Evolutionary conservation across 192 early-diverging fungal genomes (phyloP).

Genomic region (Backusella macrospora): DNA sequence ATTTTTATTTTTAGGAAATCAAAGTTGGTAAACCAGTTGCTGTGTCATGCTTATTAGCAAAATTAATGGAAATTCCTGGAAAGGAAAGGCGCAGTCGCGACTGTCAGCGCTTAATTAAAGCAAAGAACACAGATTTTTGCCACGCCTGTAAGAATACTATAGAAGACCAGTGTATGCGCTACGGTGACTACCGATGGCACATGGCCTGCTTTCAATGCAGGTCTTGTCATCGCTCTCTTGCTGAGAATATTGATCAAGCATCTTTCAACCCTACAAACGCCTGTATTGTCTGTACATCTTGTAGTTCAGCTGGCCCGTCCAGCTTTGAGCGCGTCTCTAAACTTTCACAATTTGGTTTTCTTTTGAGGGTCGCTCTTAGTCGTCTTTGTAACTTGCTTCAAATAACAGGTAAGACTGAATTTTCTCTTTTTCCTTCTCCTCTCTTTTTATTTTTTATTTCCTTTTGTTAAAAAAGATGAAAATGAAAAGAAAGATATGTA

Average conservation of each 20-base stretch:
- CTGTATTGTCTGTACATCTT: conserved; percentile 27
- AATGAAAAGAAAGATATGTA: not conserved
- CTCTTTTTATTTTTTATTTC: not conserved
- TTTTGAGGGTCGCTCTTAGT: conserved; percentile 82
- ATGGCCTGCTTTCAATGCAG: conserved; percentile 77
- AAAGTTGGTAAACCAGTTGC: conserved; percentile 53
- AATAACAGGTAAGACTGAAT: conserved; percentile 28
- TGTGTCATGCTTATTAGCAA: conserved; percentile 73
- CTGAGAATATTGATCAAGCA: conserved; percentile 34
- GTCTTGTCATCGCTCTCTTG: conserved; percentile 52
- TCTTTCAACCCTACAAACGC: conserved; percentile 17
- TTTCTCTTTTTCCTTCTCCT: not conserved
- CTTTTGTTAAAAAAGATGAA: not conserved
- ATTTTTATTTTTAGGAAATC: conserved; percentile 55
- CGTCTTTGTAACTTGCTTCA: conserved; percentile 76
- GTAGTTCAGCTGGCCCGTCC: conserved; percentile 20
- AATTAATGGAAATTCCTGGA: conserved; percentile 70
- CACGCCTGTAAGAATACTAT: conserved; percentile 73
- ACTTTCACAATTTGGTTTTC: conserved; percentile 89
- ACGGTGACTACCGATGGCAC: conserved; percentile 77
- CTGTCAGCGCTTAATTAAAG: conserved; percentile 25
- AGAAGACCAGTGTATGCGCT: conserved; percentile 88
- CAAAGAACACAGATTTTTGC: conserved; percentile 76
- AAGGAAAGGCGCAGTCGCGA: conserved; percentile 33
- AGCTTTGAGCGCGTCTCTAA: conserved; percentile 78